These are phyloP conservation scores for Yarrowia sp. DNA, from an alignment of 805 yeast genomes.

Conservation along the genomic window DNA sequence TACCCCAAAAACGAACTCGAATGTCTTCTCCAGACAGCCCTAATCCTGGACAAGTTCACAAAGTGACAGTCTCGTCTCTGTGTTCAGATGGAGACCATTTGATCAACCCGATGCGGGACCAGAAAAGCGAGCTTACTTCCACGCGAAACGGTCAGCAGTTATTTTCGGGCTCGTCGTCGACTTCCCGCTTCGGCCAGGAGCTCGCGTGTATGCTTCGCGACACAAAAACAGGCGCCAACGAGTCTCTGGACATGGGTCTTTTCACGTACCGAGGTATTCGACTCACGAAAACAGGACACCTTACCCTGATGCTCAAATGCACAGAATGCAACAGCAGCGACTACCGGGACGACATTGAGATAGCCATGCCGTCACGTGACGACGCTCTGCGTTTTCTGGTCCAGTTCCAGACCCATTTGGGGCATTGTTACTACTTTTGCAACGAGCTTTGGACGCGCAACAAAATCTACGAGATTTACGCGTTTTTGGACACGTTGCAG, in stretches of 20 bases:
- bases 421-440: slow-evolving; percentile 44
- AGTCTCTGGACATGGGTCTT: slow-evolving; percentile 15
- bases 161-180: slow-evolving; percentile 7
- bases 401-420: slow-evolving; percentile 41
- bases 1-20: too few relatives aligned
- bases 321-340: slow-evolving; percentile 13
- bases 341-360: slow-evolving; percentile 24
- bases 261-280: slow-evolving; percentile 15
- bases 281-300: slow-evolving; percentile 3
- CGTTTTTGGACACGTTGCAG: slow-evolving; percentile 1
- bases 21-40: too few relatives aligned
- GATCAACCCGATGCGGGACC: slow-evolving; percentile 22
- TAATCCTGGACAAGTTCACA: background rate
- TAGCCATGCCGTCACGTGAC: slow-evolving; percentile 42
- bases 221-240: slow-evolving; percentile 8
- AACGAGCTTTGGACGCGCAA: slow-evolving; percentile 41
- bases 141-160: slow-evolving; percentile 31
- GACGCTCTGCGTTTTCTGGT: slow-evolving; percentile 40
- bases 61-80: slow-evolving; percentile 9
- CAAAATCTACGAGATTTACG: slow-evolving; percentile 40
- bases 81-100: slow-evolving; percentile 12
- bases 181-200: slow-evolving; percentile 35
- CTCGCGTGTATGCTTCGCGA: slow-evolving; percentile 20
- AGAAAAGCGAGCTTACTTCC: slow-evolving; percentile 8
- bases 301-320: background rate